phyloP scores from a whole-genome alignment of 225 moss, liverwort and hornwort species.

The Pleurozium schreberi region DNA sequence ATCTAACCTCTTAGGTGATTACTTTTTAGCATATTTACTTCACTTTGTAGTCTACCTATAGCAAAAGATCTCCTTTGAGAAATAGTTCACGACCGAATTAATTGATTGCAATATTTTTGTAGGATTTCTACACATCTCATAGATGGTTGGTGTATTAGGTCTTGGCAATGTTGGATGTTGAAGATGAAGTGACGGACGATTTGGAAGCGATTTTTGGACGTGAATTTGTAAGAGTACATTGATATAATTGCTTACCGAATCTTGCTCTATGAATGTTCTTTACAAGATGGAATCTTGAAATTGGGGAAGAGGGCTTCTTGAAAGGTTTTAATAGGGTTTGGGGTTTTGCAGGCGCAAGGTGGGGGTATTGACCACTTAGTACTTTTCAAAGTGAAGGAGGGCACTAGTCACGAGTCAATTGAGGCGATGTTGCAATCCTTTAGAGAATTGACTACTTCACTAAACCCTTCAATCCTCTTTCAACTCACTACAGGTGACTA shows the following conservation, averaged over 20 bases:
- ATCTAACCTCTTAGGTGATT: background rate
- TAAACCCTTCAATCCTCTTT: slow-evolving; percentile 33
- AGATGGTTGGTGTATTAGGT: slow-evolving; percentile 20
- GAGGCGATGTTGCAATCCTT: slow-evolving; percentile 44
- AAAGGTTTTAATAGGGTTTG: background rate
- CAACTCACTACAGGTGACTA: slow-evolving; percentile 67
- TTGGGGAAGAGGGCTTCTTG: background rate
- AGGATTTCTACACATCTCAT: background rate
- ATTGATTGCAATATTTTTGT: background rate
- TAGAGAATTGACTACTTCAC: slow-evolving; percentile 23
- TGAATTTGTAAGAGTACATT: slow-evolving; percentile 52
- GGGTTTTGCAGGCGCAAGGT: slow-evolving; percentile 37
- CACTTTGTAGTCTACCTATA: background rate
- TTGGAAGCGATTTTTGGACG: slow-evolving; percentile 75
- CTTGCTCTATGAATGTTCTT: background rate
- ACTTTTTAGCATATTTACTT: background rate
- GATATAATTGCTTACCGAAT: background rate
- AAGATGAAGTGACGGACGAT: slow-evolving; percentile 65
- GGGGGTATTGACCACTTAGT: slow-evolving; percentile 71
- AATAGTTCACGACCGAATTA: background rate
- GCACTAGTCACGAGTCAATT: slow-evolving; percentile 30
- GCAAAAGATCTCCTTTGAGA: background rate
- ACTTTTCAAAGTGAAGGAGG: slow-evolving; percentile 58
- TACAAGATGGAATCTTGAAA: background rate
- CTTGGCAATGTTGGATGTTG: slow-evolving; percentile 58